These are phyloP conservation scores for Gossypium davidsonii DNA, from an alignment of 441 rosid genomes.

Conservation along the genomic window DNA sequence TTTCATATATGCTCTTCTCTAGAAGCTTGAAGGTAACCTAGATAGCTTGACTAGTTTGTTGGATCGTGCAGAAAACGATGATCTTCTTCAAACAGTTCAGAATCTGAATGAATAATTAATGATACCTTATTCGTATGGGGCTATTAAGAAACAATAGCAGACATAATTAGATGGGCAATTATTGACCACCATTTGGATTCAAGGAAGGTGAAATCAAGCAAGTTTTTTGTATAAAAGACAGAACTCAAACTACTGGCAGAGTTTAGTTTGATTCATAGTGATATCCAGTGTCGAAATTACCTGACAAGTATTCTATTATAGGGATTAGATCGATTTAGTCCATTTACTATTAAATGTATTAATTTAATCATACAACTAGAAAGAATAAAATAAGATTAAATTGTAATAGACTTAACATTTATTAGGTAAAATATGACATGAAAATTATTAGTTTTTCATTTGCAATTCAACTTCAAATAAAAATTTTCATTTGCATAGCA, in stretches of 20 bases:
- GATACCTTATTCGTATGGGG: not conserved
- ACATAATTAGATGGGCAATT: not conserved
- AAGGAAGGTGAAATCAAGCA: not conserved
- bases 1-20: not conserved
- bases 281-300: not conserved
- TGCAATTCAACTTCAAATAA: no score
- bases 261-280: not conserved
- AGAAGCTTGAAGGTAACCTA: not conserved
- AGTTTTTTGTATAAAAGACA: not conserved
- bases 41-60: not conserved
- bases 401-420: no score
- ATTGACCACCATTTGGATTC: not conserved
- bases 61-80: not conserved
- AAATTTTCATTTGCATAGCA: no score
- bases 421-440: no score
- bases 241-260: not conserved
- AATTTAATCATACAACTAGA: no score
- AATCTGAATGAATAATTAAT: not conserved
- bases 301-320: no score
- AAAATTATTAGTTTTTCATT: no score
- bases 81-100: not conserved
- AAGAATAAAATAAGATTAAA: no score
- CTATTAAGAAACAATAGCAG: not conserved
- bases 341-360: no score
- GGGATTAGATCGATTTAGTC: no score